Base-by-base conservation (phyloP, 2,329 filamentous ascomycete species). In the Aureobasidium melanogenum region DNA sequence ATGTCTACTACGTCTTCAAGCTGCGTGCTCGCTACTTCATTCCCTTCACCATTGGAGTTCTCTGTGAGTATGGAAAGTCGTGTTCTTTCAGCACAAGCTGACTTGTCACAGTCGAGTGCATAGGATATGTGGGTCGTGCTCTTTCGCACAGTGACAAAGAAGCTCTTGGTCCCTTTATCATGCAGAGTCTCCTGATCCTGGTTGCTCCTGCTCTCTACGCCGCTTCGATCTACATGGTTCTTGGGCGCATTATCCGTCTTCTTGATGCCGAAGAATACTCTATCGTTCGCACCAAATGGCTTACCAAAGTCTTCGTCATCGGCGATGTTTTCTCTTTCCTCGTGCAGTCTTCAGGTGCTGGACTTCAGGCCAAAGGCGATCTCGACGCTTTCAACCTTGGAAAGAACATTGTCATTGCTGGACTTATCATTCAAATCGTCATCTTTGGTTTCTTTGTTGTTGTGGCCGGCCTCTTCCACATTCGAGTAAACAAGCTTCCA, bases 81-180 rank as follows among this genome's bases (percentile, higher is more conserved):
- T 8, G 2, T 3, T 17, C 8, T 19, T 19, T 17, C 7, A 19
- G 36, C 9, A 46, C 12, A 22, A 30, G 14, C 46, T 63, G 34
- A 62, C 22, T 24, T 15, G 19, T n/a, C 30, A 22, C 34, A 62
- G 61, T 82, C 67, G 79, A 84, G 66, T 69, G 72, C 0, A 71
- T 83, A 22, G 82, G 82, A 17, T 84, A 83, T 65, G 67, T 80
- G 41, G 79, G 77, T 14, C 78, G 82, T 58, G 70, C 77, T 5
- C 65, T 80, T 24, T 78, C 77, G 0, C 47, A 60, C 19, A 38
- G 22, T 22, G 32, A 59, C 30, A 70, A 73, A 0, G 57, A 64
- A 0, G 69, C 80, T 51, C 71, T 60, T 0, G 43, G 67, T 0
- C 69, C 73, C 0, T 80, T 74, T 67, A 73, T 77, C 55, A 69